phyloP scores from a whole-genome alignment of 1,284 basidiomycete genomes.

The Ceratorhiza oryzae-sativae region DNA sequence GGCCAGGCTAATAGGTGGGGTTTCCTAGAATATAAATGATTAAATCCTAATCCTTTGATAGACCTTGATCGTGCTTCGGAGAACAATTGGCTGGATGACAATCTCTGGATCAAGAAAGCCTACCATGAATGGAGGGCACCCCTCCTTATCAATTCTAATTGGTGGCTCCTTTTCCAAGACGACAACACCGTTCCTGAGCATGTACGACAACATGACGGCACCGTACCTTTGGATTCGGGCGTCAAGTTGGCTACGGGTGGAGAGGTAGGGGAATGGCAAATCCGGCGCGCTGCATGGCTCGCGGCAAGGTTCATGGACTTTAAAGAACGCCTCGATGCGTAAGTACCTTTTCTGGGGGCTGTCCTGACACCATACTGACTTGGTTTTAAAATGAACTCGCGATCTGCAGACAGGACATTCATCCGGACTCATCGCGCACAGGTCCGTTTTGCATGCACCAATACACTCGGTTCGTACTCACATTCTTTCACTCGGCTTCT shows the following conservation, averaged over 20 bases:
- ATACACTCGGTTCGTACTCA: constrained; percentile 56
- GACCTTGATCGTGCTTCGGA: constrained; percentile 87
- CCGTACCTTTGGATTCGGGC: constrained; percentile 48
- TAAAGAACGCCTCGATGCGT: constrained; percentile 72
- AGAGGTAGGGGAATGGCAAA: constrained; percentile 81
- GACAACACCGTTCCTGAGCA: constrained; percentile 56
- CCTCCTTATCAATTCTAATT: constrained; percentile 91
- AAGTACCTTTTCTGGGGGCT: constrained; percentile 46
- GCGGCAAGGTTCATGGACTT: constrained; percentile 79
- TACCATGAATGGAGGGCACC: constrained; percentile 93
- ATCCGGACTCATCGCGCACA: constrained; percentile 59
- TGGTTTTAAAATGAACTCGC: neutral
- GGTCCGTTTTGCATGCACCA: constrained; percentile 65
- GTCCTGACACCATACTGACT: neutral
- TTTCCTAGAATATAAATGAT: constrained; percentile 31
- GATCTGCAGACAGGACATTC: constrained; percentile 55
- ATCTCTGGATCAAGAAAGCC: constrained; percentile 89
- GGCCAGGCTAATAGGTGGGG: constrained; percentile 75
- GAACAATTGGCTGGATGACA: constrained; percentile 95
- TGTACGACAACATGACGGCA: constrained; percentile 49
- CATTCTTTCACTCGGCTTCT: constrained; percentile 22
- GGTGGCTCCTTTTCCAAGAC: constrained; percentile 88
- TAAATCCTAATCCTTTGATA: constrained; percentile 47
- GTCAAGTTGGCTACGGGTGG: constrained; percentile 44
- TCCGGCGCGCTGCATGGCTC: constrained; percentile 87